phyloP scores from a whole-genome alignment of 768 basidiomycete genomes.

The Pleurotus tuber-regium region DNA sequence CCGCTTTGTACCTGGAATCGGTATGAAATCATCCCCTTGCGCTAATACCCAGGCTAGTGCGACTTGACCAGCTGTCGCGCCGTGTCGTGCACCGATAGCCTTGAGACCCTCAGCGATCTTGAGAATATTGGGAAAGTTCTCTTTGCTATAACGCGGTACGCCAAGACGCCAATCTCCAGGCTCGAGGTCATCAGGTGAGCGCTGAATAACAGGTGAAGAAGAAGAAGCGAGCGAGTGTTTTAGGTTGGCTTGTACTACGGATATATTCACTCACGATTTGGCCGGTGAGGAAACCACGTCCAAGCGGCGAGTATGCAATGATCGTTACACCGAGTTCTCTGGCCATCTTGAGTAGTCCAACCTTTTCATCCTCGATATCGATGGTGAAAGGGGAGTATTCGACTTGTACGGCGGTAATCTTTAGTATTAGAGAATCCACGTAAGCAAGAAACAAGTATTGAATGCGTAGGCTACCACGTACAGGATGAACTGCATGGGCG shows the following conservation, averaged over 20 bases:
- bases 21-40: slow-evolving; percentile 34
- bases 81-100: slow-evolving; percentile 27
- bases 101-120: slow-evolving; percentile 28
- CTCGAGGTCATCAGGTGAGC: slow-evolving; percentile 37
- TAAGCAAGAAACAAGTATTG: background rate
- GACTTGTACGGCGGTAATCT: slow-evolving; percentile 45
- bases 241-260: too few relatives aligned
- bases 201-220: slow-evolving; percentile 14
- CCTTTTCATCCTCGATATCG: slow-evolving; percentile 39
- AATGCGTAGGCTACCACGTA: slow-evolving; percentile 29
- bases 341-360: slow-evolving; percentile 34
- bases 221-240: too few relatives aligned
- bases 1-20: slow-evolving; percentile 35
- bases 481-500: slow-evolving; percentile 47
- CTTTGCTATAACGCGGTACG: slow-evolving; percentile 23
- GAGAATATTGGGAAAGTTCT: slow-evolving; percentile 32
- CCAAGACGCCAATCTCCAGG: slow-evolving; percentile 35
- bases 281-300: slow-evolving; percentile 48
- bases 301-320: slow-evolving; percentile 50
- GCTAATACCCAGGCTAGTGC: slow-evolving; percentile 38
- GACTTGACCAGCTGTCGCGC: slow-evolving; percentile 36
- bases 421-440: too few relatives aligned
- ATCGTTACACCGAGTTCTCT: slow-evolving; percentile 42
- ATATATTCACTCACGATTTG: slow-evolving; percentile 30
- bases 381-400: slow-evolving; percentile 40